Base-by-base conservation (phyloP, 495 filamentous ascomycete species). In the Hyaloscypha variabilis region DNA sequence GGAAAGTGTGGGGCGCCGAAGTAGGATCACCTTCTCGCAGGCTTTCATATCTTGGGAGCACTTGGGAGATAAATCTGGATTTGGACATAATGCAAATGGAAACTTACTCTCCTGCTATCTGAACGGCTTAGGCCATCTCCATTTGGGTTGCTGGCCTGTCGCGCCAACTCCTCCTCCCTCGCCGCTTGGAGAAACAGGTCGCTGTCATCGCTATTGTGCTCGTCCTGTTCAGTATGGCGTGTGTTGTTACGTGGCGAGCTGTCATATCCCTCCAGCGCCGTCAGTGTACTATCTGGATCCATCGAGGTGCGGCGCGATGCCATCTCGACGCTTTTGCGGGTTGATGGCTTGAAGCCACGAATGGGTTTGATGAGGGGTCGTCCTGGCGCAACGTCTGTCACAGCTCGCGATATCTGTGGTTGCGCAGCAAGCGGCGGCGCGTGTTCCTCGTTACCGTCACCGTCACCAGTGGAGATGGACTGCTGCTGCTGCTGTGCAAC, bases 151-250 rank as follows among this genome's bases (percentile, higher is more conserved):
- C 26, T 63, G 23, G 61, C 64, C 52, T 76, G 79, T n/a, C 72
- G 76, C 30, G 71, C 67, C 42, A 76, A 63, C 49, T 83, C 79
- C 64, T 86, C 82, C 50, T 86, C 82, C 34, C 77, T 71, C 23
- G 83, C 83, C 55, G 84, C 82, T 34, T 73, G 78, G 53, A 86
- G 77, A 63, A 86, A 86, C 28, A 85, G 68, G 72, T 86, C 83
- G n/a, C 76, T 73, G 57, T 78, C 76, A 59, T 73, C 71, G 55
- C 68, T 69, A 24, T 76, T 76, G 11, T 63, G 63, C 25, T 70
- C 70, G 6, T 72, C 70, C 30, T 66, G 65, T 19, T 69, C 70
- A 8, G 19, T 28, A 1, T 46, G 51, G 10, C 58, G 26, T 46
- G 63, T 36, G 14, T 23, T 57, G 14, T 23, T 57, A 10, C 49